Conservation (phyloP, 306 rosid genomes). For the Inga leiocalycina region DNA sequence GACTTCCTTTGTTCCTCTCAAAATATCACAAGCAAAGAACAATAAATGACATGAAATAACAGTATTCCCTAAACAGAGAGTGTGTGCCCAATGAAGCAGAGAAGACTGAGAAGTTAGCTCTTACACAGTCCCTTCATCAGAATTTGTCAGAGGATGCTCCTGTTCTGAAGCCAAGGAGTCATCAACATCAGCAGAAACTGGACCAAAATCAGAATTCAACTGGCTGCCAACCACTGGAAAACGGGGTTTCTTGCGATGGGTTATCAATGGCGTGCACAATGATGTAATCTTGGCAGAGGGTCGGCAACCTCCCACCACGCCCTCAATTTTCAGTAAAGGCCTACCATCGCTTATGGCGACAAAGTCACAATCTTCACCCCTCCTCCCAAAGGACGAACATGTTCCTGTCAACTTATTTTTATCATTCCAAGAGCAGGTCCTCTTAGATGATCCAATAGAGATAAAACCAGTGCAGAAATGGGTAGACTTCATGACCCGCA, state of each 20-base stretch:
- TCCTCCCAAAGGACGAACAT: constrained; percentile 3
- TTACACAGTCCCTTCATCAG: constrained; percentile 50
- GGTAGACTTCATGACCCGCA: constrained; percentile 35
- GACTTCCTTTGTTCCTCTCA: not conserved
- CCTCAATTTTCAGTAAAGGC: constrained; percentile 29
- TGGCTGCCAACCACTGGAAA: constrained; percentile 36
- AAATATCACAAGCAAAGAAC: not conserved
- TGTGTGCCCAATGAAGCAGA: not conserved
- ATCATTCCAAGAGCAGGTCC: constrained; percentile 23
- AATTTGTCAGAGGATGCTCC: constrained; percentile 26
- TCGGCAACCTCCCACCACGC: constrained; percentile 30
- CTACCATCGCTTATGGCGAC: constrained; percentile 26
- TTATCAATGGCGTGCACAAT: constrained; percentile 23
- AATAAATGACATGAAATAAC: not conserved
- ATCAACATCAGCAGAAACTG: constrained; percentile 45
- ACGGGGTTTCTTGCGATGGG: constrained; percentile 40
- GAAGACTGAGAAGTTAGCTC: constrained; percentile 18
- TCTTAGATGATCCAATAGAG: constrained; percentile 28
- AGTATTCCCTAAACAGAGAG: not conserved
- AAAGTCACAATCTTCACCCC: constrained; percentile 16
- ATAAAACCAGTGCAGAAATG: constrained; percentile 34
- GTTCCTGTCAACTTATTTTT: constrained; percentile 16
- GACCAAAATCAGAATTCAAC: constrained; percentile 41
- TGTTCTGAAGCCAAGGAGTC: constrained; percentile 40
- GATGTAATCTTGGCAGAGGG: constrained; percentile 14